phyloP scores from a whole-genome alignment of 495 filamentous ascomycete species.

The Lophiotrema nucula region DNA sequence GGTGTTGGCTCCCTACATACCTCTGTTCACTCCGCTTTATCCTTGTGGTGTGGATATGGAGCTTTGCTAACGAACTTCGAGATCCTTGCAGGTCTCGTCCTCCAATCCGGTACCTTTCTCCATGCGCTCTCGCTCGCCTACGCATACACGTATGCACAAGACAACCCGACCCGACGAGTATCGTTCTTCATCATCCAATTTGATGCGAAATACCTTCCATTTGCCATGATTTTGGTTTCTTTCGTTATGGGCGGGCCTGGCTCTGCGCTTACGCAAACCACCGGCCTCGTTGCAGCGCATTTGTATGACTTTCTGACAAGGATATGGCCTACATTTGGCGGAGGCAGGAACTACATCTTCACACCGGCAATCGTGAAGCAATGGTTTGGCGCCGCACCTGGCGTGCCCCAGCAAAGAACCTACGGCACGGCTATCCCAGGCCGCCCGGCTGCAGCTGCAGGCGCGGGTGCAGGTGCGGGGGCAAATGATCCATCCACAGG shows the following conservation, averaged over 20 bases:
- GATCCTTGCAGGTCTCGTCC: slow-evolving; percentile 51
- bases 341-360: slow-evolving; percentile 66
- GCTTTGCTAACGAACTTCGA: slow-evolving; percentile 25
- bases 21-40: background rate
- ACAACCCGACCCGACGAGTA: slow-evolving; percentile 68
- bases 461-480: too few species aligned
- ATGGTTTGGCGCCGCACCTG: slow-evolving; percentile 52
- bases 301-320: slow-evolving; percentile 80
- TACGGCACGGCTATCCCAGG: slow-evolving; percentile 60
- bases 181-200: slow-evolving; percentile 76
- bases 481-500: slow-evolving; percentile 26
- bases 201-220: slow-evolving; percentile 70
- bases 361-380: slow-evolving; percentile 67
- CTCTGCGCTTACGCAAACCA: slow-evolving; percentile 55
- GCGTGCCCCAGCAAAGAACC: slow-evolving; percentile 41
- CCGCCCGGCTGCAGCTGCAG: slow-evolving; percentile 30
- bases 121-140: slow-evolving; percentile 71
- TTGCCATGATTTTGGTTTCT: slow-evolving; percentile 68
- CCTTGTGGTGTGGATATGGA: too few species aligned
- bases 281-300: slow-evolving; percentile 78
- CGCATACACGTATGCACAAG: slow-evolving; percentile 77
- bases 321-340: slow-evolving; percentile 79
- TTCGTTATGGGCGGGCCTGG: slow-evolving; percentile 56
- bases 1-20: slow-evolving; percentile 90
- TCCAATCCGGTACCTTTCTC: slow-evolving; percentile 56